Percentiles rank a stretch among this genome's conserved stretches.
Evolutionary conservation across 2,329 filamentous ascomycete species (phyloP).

Genomic region (Xylariaceae sp.): DNA sequence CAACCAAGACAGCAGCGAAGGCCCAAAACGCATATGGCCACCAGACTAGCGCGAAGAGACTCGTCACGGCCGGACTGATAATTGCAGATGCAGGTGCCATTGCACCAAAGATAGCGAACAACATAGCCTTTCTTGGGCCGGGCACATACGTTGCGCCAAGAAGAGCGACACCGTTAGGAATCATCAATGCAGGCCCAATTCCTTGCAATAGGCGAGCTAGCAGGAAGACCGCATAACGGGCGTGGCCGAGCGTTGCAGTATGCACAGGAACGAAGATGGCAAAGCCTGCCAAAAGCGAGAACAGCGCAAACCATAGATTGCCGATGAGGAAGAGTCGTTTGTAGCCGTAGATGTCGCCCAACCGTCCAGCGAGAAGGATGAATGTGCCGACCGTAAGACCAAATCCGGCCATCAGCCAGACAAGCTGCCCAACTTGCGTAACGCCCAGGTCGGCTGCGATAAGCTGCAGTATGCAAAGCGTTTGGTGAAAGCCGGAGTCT

Average conservation of each 20-base stretch:
- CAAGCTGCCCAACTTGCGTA: constrained; percentile 37
- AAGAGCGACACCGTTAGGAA: constrained; percentile 51
- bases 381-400: constrained; percentile 46
- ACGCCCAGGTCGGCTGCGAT: constrained; percentile 41
- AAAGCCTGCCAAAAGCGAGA: constrained; percentile 42
- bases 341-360: constrained; percentile 47
- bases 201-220: constrained; percentile 45
- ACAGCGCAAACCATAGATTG: constrained; percentile 45
- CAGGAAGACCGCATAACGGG: constrained; percentile 31
- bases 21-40: constrained; percentile 33
- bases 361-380: constrained; percentile 43
- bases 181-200: constrained; percentile 46
- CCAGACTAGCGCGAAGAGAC: constrained; percentile 26
- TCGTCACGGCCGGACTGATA: constrained; percentile 28
- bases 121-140: constrained; percentile 32
- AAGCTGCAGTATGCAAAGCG: constrained; percentile 35
- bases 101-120: constrained; percentile 33
- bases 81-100: constrained; percentile 32
- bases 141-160: constrained; percentile 44
- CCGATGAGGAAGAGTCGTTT: constrained; percentile 45
- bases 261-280: constrained; percentile 33
- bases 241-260: not conserved
- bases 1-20: constrained; percentile 25
- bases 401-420: constrained; percentile 46
- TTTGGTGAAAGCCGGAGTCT: constrained; percentile 31